A percentile compares a stretch with the other conserved stretches of the same genome.
Evolutionary conservation across 2,329 filamentous ascomycete species (phyloP).

Genomic region (Hypoxylon sp.): DNA sequence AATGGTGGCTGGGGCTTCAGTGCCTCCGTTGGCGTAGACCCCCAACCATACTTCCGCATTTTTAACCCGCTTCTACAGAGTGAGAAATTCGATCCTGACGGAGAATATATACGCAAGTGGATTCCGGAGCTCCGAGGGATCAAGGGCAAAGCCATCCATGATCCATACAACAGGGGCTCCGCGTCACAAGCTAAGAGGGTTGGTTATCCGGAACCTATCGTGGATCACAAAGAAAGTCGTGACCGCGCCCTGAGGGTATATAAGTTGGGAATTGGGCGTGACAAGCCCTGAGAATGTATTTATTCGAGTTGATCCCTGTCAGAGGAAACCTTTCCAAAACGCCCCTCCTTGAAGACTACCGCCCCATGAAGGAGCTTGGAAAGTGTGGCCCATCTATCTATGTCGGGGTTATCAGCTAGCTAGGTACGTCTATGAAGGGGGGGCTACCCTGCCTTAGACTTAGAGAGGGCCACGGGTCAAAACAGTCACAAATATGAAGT

Average conservation of each 20-base stretch:
- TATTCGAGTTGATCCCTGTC: constrained; percentile 48
- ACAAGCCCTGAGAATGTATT: constrained; percentile 55
- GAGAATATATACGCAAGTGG: constrained; percentile 86
- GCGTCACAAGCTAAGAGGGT: constrained; percentile 69
- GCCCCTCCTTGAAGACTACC: too few species aligned
- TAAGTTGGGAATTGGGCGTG: constrained; percentile 71
- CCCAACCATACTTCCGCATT: constrained; percentile 90
- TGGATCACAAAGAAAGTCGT: constrained; percentile 78
- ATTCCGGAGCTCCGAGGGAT: constrained; percentile 78
- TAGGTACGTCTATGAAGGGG: too few species aligned
- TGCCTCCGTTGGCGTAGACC: constrained; percentile 73
- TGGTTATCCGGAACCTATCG: constrained; percentile 81
- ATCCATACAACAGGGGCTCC: constrained; percentile 79
- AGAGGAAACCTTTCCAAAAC: too few species aligned
- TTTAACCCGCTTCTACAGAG: constrained; percentile 90
- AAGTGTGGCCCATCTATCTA: too few species aligned
- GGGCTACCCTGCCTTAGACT: too few species aligned
- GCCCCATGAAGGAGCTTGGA: too few species aligned
- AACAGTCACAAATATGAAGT: too few species aligned
- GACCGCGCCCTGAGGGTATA: constrained; percentile 77
- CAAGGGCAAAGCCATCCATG: constrained; percentile 79
- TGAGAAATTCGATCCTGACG: constrained; percentile 85
- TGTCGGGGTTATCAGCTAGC: too few species aligned
- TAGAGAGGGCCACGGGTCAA: too few species aligned
- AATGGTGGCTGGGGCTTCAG: constrained; percentile 72